phyloP scores from a whole-genome alignment of 73 alveolate genomes.

The Paramecium tetraurelia region DNA sequence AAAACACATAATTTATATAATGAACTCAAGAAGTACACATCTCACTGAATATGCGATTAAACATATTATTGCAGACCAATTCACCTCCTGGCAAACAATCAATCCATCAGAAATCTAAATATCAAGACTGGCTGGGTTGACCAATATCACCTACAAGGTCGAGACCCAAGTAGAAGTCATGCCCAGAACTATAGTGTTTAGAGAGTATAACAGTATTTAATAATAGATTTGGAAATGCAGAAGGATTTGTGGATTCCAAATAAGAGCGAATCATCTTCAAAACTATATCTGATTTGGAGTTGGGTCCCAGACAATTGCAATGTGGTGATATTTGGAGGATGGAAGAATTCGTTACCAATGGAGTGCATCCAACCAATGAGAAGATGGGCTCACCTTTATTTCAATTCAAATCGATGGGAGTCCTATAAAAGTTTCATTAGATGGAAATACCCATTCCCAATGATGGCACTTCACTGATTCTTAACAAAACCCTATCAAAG shows the following conservation, averaged over 20 bases:
- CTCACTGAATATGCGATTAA: neutral
- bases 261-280: neutral
- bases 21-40: neutral
- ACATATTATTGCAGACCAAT: neutral
- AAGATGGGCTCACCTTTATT: neutral
- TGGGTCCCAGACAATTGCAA: neutral
- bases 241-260: slow-evolving; percentile 37
- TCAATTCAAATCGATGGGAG: neutral
- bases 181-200: neutral
- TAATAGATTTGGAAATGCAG: slow-evolving; percentile 39
- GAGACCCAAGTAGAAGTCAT: neutral
- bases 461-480: neutral
- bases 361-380: neutral
- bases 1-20: neutral
- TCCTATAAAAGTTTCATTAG: neutral
- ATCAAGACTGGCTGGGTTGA: neutral
- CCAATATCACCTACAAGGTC: neutral
- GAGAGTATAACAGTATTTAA: neutral
- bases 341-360: neutral
- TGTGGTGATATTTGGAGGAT: slow-evolving; percentile 16
- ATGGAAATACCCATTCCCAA: neutral
- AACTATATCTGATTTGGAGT: neutral
- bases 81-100: neutral
- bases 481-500: neutral
- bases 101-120: neutral